Evolutionary conservation across 2,329 filamentous ascomycete genomes (phyloP).

Genomic region (Verticillium nubilum): DNA sequence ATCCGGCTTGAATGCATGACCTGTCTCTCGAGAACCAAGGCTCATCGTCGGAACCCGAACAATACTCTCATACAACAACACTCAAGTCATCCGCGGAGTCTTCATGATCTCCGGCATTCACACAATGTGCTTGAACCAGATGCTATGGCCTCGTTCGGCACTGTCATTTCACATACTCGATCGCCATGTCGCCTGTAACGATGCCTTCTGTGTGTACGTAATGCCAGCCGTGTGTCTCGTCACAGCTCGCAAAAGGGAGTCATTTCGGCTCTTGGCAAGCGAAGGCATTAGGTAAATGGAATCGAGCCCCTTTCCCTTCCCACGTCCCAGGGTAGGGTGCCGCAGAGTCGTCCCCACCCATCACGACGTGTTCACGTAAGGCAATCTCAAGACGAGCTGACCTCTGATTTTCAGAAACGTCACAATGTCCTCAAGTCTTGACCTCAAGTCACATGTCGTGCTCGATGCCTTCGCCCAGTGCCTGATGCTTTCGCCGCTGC

Average conservation of each 20-base stretch:
- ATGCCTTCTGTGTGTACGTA: not conserved
- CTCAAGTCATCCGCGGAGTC: too few species aligned
- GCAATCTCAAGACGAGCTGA: not conserved
- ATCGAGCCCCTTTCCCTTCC: not conserved
- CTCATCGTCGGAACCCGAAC: too few species aligned
- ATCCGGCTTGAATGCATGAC: too few species aligned
- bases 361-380: not conserved
- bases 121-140: too few species aligned
- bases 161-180: too few species aligned
- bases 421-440: not conserved
- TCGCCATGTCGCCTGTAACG: too few species aligned
- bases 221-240: not conserved
- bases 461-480: not conserved
- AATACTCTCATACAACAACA: too few species aligned
- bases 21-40: too few species aligned
- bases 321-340: not conserved
- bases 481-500: not conserved
- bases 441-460: not conserved
- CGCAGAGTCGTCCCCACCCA: not conserved
- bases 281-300: not conserved
- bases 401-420: not conserved
- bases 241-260: not conserved
- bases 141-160: too few species aligned
- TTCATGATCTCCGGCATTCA: too few species aligned
- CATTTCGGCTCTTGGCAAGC: not conserved